A percentile compares a stretch with the other conserved stretches of the same genome.
phyloP scores from a whole-genome alignment of 495 filamentous ascomycete genomes.

The Xylaria castorea region DNA sequence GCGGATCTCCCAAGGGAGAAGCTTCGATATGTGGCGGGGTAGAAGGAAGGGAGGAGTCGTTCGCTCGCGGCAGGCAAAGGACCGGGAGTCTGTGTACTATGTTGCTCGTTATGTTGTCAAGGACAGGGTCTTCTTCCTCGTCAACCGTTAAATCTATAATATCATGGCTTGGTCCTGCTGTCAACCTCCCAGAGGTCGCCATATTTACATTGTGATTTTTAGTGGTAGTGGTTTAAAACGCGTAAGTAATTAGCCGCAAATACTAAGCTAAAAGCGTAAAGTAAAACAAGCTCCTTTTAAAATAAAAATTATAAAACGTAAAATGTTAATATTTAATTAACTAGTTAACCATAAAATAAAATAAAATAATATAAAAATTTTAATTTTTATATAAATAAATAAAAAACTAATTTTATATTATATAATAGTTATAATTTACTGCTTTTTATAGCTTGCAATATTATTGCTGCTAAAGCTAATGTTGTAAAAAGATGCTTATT shows the following conservation, averaged over 20 bases:
- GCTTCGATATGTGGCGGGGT: not conserved
- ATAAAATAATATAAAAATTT: no score
- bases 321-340: no score
- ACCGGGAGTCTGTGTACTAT: not conserved
- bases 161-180: not conserved
- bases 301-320: not conserved
- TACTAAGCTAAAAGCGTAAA: conserved; percentile 11
- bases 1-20: not conserved
- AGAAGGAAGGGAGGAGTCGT: not conserved
- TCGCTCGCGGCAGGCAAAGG: not conserved
- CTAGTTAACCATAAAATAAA: no score
- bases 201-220: not conserved
- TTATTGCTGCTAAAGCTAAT: no score
- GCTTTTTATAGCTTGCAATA: no score
- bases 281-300: no score
- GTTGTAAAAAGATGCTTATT: no score
- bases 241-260: conserved; percentile 25
- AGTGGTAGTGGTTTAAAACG: not conserved
- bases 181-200: not conserved
- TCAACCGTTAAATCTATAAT: conserved; percentile 6
- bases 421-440: no score
- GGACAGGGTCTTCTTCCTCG: not conserved
- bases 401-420: no score
- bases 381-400: no score
- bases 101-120: not conserved